Evolutionary conservation across 495 filamentous ascomycete species (phyloP).

Genomic region (Xylaria venustula): DNA sequence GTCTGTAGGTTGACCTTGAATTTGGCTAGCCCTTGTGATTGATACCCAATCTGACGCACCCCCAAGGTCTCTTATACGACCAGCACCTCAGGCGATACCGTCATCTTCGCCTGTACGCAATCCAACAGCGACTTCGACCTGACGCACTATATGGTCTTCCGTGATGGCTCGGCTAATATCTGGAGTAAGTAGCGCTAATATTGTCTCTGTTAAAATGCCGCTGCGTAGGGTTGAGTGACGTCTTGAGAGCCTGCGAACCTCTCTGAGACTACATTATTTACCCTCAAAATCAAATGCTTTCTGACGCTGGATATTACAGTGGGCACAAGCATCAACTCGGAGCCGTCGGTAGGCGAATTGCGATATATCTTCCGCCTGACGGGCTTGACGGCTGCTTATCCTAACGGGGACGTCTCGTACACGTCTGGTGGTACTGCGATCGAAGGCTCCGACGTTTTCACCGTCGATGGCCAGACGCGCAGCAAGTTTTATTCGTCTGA

Average conservation of each 20-base stretch:
- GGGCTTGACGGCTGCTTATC: conserved; percentile 45
- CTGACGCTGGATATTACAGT: conserved; percentile 13
- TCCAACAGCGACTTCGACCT: conserved; percentile 38
- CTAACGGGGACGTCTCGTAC: conserved; percentile 34
- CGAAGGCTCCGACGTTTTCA: conserved; percentile 56
- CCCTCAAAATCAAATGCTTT: no score
- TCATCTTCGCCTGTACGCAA: conserved; percentile 49
- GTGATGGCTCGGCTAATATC: conserved; percentile 48
- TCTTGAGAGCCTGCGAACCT: no score
- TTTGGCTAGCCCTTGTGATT: conserved; percentile 30
- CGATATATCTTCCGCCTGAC: conserved; percentile 57
- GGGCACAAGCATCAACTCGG: conserved; percentile 54
- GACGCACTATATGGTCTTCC: conserved; percentile 56
- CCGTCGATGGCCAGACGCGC: conserved; percentile 51
- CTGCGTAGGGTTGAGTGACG: no score
- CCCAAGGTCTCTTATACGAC: conserved; percentile 10
- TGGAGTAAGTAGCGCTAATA: conserved; percentile 27
- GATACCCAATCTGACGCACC: conserved; percentile 4
- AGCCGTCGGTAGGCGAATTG: conserved; percentile 53
- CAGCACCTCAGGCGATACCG: conserved; percentile 35
- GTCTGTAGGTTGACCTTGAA: conserved; percentile 33
- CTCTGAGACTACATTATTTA: no score
- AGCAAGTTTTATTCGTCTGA: conserved; percentile 60
- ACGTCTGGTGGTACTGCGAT: conserved; percentile 42
- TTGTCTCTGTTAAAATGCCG: background rate